Percentiles rank a stretch among this genome's conserved stretches.
Evolutionary conservation across 768 basidiomycete species (phyloP).

Genomic region (Pleurotus djamor): DNA sequence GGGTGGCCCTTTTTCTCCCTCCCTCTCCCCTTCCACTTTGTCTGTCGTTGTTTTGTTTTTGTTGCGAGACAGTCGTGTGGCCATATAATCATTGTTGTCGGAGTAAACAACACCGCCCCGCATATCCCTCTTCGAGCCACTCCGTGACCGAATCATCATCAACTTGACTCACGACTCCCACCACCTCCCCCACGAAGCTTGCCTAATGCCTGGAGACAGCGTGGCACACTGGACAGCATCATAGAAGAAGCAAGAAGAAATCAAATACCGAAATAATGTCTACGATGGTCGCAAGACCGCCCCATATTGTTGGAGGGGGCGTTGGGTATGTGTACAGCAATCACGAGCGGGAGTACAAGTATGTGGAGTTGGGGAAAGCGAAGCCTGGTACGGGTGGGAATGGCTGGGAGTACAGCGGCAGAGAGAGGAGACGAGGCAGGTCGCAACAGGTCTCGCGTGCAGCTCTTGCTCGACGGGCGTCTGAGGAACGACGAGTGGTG

Average conservation of each 20-base stretch:
- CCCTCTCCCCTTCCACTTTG: not conserved
- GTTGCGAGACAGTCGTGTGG: not conserved
- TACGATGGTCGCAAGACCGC: not conserved
- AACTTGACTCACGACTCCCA: not conserved
- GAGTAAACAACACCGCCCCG: not conserved
- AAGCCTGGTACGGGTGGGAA: not conserved
- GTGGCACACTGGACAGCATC: not conserved
- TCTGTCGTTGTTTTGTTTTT: not conserved
- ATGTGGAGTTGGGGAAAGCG: not conserved
- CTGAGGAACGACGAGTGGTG: conserved; percentile 31
- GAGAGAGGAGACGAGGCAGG: conserved; percentile 18
- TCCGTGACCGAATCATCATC: not conserved
- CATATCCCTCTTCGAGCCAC: not conserved
- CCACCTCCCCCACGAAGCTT: not conserved
- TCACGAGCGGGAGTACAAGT: not conserved
- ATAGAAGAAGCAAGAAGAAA: not conserved
- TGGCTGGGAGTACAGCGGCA: not conserved
- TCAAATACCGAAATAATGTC: not conserved
- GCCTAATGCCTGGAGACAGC: not conserved
- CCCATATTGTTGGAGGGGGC: not conserved
- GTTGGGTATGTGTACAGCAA: not conserved
- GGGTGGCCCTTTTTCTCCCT: not conserved
- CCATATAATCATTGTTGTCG: not conserved
- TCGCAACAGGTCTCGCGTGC: conserved; percentile 33
- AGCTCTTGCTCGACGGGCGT: conserved; percentile 40